phyloP scores from a whole-genome alignment of 768 basidiomycete species.

The Boletus vermiculosoides region DNA sequence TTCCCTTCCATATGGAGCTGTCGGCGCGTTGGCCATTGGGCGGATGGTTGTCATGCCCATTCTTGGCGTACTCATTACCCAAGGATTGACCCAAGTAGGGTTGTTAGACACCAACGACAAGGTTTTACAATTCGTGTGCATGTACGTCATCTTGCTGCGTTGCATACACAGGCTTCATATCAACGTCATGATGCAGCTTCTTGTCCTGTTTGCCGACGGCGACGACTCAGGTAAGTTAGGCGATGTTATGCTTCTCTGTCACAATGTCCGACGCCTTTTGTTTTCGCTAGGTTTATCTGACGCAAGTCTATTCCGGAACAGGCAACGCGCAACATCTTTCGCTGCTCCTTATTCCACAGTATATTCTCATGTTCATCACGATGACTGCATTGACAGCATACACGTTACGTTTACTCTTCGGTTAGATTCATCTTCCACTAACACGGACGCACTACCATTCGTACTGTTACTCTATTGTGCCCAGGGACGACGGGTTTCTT shows the following conservation, averaged over 20 bases:
- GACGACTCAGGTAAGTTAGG: conserved; percentile 47
- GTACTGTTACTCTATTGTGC: not conserved
- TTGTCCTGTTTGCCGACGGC: conserved; percentile 61
- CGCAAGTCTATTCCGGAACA: conserved; percentile 65
- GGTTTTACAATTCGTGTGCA: conserved; percentile 65
- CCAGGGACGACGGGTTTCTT: not conserved
- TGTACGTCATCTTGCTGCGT: conserved; percentile 42
- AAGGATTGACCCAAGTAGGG: conserved; percentile 46
- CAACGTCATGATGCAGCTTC: conserved; percentile 38
- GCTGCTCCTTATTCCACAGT: conserved; percentile 62
- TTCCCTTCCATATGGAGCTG: conserved; percentile 50
- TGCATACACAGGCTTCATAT: not conserved
- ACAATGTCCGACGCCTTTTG: not conserved
- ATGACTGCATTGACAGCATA: conserved; percentile 40
- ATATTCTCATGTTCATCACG: conserved; percentile 39
- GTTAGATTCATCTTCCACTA: conserved; percentile 1
- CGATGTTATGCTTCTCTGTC: not conserved
- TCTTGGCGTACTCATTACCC: conserved; percentile 56
- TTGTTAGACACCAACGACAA: conserved; percentile 52
- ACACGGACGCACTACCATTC: not conserved
- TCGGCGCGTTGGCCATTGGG: conserved; percentile 49
- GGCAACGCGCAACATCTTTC: conserved; percentile 62
- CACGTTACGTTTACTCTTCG: conserved; percentile 37
- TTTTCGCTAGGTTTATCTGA: conserved; percentile 50
- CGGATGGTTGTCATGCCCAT: conserved; percentile 60